Base-by-base conservation (phyloP, 805 yeast genomes). In the Monosporozyma siamensis region DNA sequence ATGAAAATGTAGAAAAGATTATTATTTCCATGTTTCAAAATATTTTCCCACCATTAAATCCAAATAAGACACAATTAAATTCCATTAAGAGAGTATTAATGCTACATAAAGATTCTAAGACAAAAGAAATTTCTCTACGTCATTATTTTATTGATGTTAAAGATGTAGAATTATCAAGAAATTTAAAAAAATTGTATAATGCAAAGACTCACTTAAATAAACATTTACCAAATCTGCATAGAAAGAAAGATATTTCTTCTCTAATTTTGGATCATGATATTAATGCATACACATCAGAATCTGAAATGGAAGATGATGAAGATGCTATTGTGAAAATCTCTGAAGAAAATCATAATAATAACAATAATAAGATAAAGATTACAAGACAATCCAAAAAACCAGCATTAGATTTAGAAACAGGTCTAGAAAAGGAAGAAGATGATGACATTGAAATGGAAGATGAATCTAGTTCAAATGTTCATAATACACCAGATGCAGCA, bases 231-330 rank as follows among this genome's bases (percentile, higher is more conserved):
- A 80, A 82, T 54, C 64, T 89, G 58, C 66, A 76, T 27, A 71
- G 68, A 30, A 78, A 78, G 37, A 67, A 68, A 32, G 97, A 89
- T 59, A 84, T 89, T 32, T 74, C 95, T 6, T 95, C 90, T 52
- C 74, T 83, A 49, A 70, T 90, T 42, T 69, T 87, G 43, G 96
- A 88, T 58, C 84, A 84, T 56, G 80, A 89, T 20, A 78, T 78
- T 29, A 86, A 82, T 27, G 74, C 73, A 9, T 78, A 80, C 58
- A 86, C 96, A 1, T 80, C 92, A 38, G 98, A 90, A 55, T 82
- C 95, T 4, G 98, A 90, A 68, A 78, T 88, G 35, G 97, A 92
- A 55, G 96, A 89, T 47, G 96, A 88, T 50, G 97, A 92, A 55
- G 95, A 88, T 45, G 96, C 89, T 50, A 72, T 82, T 41, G 90